Percentiles rank a stretch among this genome's conserved stretches.
Conservation (phyloP, 805 yeast species). For the Candida quercuum region DNA sequence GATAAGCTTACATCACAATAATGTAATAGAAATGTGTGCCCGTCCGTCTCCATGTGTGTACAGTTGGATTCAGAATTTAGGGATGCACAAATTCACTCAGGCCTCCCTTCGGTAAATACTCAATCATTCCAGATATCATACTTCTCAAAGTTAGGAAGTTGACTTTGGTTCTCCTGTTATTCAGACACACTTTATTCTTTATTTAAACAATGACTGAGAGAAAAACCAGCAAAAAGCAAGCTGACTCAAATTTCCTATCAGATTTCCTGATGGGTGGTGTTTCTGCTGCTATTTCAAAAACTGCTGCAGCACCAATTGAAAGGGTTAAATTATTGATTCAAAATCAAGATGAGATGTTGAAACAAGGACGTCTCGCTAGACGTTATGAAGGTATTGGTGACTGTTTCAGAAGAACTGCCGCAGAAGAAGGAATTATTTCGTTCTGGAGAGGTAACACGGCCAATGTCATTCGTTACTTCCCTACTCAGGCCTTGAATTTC, state of each 20-base stretch:
- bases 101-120: too few species aligned
- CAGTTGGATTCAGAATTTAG: too few species aligned
- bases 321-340: slow-evolving; percentile 91
- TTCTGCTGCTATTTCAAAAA: slow-evolving; percentile 95
- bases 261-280: slow-evolving; percentile 95
- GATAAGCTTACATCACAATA: too few species aligned
- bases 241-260: slow-evolving; percentile 32
- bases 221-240: not conserved
- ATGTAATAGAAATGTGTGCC: too few species aligned
- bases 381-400: slow-evolving; percentile 83
- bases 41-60: too few species aligned
- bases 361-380: slow-evolving; percentile 84
- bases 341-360: slow-evolving; percentile 94
- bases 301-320: slow-evolving; percentile 94
- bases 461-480: slow-evolving; percentile 95
- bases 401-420: slow-evolving; percentile 87
- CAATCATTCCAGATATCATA: too few species aligned
- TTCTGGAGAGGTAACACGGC: slow-evolving; percentile 99
- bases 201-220: too few species aligned
- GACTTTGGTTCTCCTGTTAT: too few species aligned
- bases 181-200: too few species aligned
- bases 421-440: slow-evolving; percentile 80
- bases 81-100: too few species aligned
- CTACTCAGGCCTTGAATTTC: slow-evolving; percentile 94
- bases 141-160: too few species aligned